Evolutionary conservation across 305 asterid genomes (phyloP).

Genomic region (Euphrasia arctica): DNA sequence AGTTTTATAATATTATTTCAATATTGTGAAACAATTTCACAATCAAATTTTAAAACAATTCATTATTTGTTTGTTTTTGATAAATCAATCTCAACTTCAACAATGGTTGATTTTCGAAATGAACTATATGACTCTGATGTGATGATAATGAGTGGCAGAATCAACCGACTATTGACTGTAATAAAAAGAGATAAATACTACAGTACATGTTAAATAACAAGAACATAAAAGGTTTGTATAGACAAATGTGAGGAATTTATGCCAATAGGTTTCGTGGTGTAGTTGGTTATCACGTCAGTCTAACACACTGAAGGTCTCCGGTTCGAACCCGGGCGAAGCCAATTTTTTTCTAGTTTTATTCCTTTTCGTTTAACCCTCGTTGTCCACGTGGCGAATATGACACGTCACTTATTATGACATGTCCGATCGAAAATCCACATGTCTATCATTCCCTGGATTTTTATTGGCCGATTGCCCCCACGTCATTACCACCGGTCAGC

Average conservation of each 20-base stretch:
- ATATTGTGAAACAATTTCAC: no score
- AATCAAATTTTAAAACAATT: no score
- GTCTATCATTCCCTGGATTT: slow-evolving; percentile 35
- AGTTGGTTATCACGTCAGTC: slow-evolving; percentile 99
- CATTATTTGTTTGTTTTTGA: no score
- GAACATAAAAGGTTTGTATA: no score
- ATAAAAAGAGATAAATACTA: no score
- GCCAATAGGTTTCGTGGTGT: slow-evolving; percentile 73
- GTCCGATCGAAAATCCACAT: slow-evolving; percentile 28
- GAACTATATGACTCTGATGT: no score
- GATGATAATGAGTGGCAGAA: no score
- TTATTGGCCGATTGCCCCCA: slow-evolving; percentile 42
- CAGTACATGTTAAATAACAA: no score
- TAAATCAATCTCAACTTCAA: no score
- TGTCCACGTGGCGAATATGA: slow-evolving; percentile 3
- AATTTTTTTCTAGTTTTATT: slow-evolving; percentile 4
- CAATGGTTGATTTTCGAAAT: no score
- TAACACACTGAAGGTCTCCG: slow-evolving; percentile 99
- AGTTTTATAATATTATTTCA: no score
- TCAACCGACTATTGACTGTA: no score
- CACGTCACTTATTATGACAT: slow-evolving; percentile 20
- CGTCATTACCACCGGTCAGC: slow-evolving; percentile 18
- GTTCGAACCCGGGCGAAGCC: slow-evolving; percentile 95
- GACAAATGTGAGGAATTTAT: background rate
- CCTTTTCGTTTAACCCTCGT: background rate